These are phyloP conservation scores for Peterozyma xylosa DNA, from an alignment of 805 yeast genomes.

Conservation along the genomic window DNA sequence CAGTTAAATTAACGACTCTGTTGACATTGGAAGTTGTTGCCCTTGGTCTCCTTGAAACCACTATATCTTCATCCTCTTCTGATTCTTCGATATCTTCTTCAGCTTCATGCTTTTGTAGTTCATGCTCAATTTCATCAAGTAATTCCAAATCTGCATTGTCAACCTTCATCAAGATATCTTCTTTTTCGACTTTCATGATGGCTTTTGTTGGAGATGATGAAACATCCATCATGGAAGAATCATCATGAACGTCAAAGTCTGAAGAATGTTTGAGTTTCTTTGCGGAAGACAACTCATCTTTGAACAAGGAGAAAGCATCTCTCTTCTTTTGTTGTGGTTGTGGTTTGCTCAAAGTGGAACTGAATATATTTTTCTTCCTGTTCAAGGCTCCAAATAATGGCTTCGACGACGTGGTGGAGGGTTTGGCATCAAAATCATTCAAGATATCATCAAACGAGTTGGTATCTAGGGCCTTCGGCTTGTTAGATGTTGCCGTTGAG, in stretches of 20 bases:
- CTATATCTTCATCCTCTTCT: conserved; percentile 52
- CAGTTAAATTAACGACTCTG: conserved; percentile 32
- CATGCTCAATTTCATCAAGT: conserved; percentile 1
- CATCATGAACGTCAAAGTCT: conserved; percentile 13
- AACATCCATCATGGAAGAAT: conserved; percentile 7
- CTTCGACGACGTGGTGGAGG: conserved; percentile 14
- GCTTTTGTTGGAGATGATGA: conserved; percentile 6
- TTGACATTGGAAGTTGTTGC: conserved; percentile 32
- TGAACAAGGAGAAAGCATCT: conserved; percentile 10
- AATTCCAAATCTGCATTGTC: conserved; percentile 1
- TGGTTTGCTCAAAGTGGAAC: conserved; percentile 16
- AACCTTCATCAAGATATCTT: conserved; percentile 2
- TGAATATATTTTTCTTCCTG: conserved; percentile 19
- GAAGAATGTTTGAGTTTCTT: conserved; percentile 17
- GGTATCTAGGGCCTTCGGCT: conserved; percentile 32
- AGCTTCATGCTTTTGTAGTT: conserved; percentile 7
- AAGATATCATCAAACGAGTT: conserved; percentile 61
- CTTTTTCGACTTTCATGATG: not conserved
- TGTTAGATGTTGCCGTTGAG: conserved; percentile 13
- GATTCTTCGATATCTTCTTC: conserved; percentile 24
- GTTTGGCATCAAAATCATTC: conserved; percentile 38
- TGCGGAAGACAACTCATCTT: conserved; percentile 11
- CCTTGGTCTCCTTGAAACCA: conserved; percentile 45
- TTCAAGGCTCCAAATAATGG: conserved; percentile 12
- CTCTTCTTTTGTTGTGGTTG: not conserved